Conservation (phyloP, 2,329 filamentous ascomycete species). For the Rugonectria rugulosa region DNA sequence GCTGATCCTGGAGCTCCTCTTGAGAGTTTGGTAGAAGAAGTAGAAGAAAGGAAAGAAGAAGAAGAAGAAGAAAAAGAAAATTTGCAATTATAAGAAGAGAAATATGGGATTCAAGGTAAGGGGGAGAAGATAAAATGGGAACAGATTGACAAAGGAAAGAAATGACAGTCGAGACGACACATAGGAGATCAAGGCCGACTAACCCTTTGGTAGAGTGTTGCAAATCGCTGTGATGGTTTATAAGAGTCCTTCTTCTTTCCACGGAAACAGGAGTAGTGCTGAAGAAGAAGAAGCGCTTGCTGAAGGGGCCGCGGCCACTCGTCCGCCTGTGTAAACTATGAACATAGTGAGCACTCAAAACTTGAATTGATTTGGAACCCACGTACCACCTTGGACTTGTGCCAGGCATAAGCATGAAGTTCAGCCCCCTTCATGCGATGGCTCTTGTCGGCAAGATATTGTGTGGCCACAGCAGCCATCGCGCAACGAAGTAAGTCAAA, state of each 20-base stretch:
- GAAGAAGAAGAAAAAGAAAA: slow-evolving; percentile 42
- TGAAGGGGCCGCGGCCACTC: slow-evolving; percentile 59
- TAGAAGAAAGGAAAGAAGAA: slow-evolving; percentile 35
- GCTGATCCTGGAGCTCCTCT: slow-evolving; percentile 17
- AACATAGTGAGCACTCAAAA: slow-evolving; percentile 29
- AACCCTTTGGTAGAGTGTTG: slow-evolving; percentile 61
- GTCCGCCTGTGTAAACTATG: slow-evolving; percentile 48
- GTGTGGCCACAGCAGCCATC: slow-evolving; percentile 65
- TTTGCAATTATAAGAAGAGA: slow-evolving; percentile 12
- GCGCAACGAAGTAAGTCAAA: slow-evolving; percentile 57
- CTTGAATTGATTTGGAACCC: neutral
- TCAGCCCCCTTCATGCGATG: slow-evolving; percentile 58
- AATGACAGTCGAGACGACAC: slow-evolving; percentile 14
- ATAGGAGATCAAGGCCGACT: slow-evolving; percentile 45
- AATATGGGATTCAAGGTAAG: neutral
- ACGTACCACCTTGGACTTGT: slow-evolving; percentile 60
- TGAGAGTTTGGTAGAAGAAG: slow-evolving; percentile 31
- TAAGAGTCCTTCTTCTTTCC: slow-evolving; percentile 57
- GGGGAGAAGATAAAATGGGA: slow-evolving; percentile 5
- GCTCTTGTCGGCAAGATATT: slow-evolving; percentile 56
- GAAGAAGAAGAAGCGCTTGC: slow-evolving; percentile 63
- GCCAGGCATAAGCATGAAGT: slow-evolving; percentile 60
- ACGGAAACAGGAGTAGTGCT: slow-evolving; percentile 63
- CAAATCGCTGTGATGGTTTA: slow-evolving; percentile 58
- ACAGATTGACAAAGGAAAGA: neutral